phyloP scores from a whole-genome alignment of 164 flowering plant species.

The Nymphaea thermarum region DNA sequence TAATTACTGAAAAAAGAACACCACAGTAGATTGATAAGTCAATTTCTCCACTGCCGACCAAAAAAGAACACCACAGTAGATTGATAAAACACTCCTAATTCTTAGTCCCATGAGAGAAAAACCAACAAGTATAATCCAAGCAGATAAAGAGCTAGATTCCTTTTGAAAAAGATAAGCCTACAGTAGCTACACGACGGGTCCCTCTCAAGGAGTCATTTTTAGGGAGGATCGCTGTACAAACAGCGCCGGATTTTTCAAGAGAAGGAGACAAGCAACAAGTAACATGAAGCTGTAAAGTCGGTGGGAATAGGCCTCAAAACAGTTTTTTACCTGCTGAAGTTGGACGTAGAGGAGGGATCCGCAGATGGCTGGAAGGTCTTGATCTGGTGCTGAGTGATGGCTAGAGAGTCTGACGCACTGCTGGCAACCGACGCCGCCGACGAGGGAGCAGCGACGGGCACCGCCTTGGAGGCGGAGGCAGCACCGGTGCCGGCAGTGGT shows the following conservation, averaged over 20 bases:
- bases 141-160: background rate
- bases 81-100: too few species aligned
- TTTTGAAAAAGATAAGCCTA: background rate
- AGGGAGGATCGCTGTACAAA: background rate
- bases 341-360: background rate
- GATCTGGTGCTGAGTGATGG: background rate
- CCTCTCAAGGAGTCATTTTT: background rate
- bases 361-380: background rate
- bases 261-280: background rate
- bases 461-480: background rate
- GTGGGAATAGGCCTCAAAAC: background rate
- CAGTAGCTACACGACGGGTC: background rate
- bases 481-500: slow-evolving; percentile 14
- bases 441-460: background rate
- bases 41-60: too few species aligned
- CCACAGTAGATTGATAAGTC: too few species aligned
- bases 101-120: too few species aligned
- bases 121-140: too few species aligned
- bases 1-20: background rate
- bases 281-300: too few species aligned
- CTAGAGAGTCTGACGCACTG: background rate
- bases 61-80: too few species aligned
- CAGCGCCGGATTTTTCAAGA: background rate
- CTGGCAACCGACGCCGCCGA: background rate
- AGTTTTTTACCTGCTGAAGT: background rate